Percentiles rank a stretch among this genome's conserved stretches.
Evolutionary conservation across 805 yeast genomes (phyloP).

Genomic region (Zygoascus biomembranicola): DNA sequence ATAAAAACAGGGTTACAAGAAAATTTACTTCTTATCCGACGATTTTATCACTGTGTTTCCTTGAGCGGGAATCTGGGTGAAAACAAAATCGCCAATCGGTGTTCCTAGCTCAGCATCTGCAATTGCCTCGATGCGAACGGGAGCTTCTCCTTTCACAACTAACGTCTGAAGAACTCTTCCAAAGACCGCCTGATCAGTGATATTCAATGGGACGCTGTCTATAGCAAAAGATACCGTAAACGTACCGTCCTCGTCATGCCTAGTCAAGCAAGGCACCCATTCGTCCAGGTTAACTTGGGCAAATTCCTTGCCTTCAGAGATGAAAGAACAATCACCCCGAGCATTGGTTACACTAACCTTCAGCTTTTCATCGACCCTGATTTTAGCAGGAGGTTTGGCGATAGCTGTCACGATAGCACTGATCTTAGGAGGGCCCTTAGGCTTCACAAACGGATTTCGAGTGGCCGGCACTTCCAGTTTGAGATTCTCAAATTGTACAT

Average conservation of each 20-base stretch:
- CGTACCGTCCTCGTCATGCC: slow-evolving; percentile 7
- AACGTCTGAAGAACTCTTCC: slow-evolving; percentile 38
- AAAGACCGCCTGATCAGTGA: slow-evolving; percentile 36
- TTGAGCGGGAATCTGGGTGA: slow-evolving; percentile 15
- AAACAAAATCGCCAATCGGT: slow-evolving; percentile 28
- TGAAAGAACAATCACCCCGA: slow-evolving; percentile 36
- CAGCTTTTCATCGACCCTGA: slow-evolving; percentile 18
- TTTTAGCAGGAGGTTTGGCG: slow-evolving; percentile 19
- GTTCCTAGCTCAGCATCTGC: slow-evolving; percentile 30
- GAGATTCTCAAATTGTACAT: slow-evolving; percentile 20
- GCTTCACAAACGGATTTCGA: slow-evolving; percentile 6
- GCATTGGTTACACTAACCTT: slow-evolving; percentile 30
- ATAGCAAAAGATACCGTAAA: slow-evolving; percentile 34
- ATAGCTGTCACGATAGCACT: slow-evolving; percentile 22
- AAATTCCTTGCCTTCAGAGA: slow-evolving; percentile 34
- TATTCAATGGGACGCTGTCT: slow-evolving; percentile 35
- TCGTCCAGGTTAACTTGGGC: slow-evolving; percentile 36
- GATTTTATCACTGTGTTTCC: slow-evolving; percentile 16
- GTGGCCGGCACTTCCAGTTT: slow-evolving; percentile 14
- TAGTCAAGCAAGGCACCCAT: slow-evolving; percentile 38
- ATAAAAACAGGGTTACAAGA: not conserved
- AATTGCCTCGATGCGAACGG: slow-evolving; percentile 30
- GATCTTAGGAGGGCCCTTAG: slow-evolving; percentile 15
- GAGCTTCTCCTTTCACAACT: slow-evolving; percentile 33
- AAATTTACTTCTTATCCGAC: not conserved